phyloP scores from a whole-genome alignment of 805 yeast genomes.

The Komagataella pseudopastoris region DNA sequence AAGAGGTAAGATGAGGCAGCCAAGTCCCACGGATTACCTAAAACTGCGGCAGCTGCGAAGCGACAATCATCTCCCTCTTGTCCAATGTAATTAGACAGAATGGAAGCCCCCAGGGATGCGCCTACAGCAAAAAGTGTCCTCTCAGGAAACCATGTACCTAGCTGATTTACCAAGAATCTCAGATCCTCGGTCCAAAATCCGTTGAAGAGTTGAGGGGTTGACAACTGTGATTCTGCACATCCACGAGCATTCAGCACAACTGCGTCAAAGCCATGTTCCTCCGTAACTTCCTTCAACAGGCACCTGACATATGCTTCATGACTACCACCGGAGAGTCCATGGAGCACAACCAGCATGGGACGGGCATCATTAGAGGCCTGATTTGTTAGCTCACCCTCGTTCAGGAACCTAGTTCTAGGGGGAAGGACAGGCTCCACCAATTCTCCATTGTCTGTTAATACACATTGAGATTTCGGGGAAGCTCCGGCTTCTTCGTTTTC shows the following conservation, averaged over 20 bases:
- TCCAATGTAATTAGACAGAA: conserved; percentile 61
- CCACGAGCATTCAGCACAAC: conserved; percentile 67
- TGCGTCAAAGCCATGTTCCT: conserved; percentile 36
- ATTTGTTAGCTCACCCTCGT: conserved; percentile 27
- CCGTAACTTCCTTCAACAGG: conserved; percentile 27
- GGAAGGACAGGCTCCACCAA: conserved; percentile 18
- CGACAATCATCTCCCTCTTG: conserved; percentile 37
- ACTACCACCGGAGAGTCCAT: conserved; percentile 82
- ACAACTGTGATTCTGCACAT: conserved; percentile 55
- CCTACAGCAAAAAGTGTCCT: conserved; percentile 63
- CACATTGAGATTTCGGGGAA: conserved; percentile 10
- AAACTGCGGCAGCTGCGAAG: conserved; percentile 40
- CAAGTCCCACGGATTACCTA: conserved; percentile 71
- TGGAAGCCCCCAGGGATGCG: conserved; percentile 66
- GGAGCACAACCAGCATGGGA: conserved; percentile 55
- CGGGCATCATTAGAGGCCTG: conserved; percentile 17
- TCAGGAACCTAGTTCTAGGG: conserved; percentile 37
- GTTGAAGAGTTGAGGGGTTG: conserved; percentile 57
- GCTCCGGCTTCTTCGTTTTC: conserved; percentile 2
- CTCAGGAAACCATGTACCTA: conserved; percentile 39
- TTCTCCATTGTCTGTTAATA: conserved; percentile 11
- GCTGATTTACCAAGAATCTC: conserved; percentile 35
- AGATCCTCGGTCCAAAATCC: conserved; percentile 67
- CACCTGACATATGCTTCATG: conserved; percentile 66
- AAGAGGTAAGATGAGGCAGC: conserved; percentile 31